phyloP scores from a whole-genome alignment of 179 eudicot species.

The Vitellaria paradoxa region DNA sequence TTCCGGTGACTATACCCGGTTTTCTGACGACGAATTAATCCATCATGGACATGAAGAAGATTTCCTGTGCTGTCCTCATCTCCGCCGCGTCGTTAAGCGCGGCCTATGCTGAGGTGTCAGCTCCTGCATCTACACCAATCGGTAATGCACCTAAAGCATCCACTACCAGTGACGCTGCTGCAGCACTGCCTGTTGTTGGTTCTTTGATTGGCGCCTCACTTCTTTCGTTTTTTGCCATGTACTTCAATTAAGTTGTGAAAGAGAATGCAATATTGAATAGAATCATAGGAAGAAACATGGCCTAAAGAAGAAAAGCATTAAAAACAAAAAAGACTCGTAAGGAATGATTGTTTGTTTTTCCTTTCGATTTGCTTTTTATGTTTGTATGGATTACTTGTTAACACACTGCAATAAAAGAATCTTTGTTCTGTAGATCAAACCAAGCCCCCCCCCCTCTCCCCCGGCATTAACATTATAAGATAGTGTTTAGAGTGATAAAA shows the following conservation, averaged over 20 bases:
- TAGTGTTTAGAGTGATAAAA: too few relatives aligned
- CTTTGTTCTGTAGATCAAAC: too few relatives aligned
- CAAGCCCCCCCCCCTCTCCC: too few relatives aligned
- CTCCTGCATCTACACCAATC: not conserved
- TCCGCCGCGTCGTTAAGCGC: conserved; percentile 5
- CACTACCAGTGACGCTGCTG: not conserved
- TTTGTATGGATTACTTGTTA: too few relatives aligned
- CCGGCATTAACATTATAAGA: too few relatives aligned
- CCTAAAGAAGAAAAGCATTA: not conserved
- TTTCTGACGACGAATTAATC: not conserved
- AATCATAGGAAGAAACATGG: not conserved
- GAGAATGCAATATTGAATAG: not conserved
- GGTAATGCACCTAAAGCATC: not conserved
- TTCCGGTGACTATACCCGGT: conserved; percentile 1
- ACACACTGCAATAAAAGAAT: too few relatives aligned
- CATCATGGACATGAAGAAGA: conserved; percentile 22
- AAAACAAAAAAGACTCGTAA: too few relatives aligned
- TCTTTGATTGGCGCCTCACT: conserved; percentile 6
- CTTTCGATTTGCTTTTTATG: too few relatives aligned
- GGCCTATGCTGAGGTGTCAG: conserved; percentile 1
- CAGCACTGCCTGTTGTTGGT: conserved; percentile 4
- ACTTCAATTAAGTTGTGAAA: not conserved
- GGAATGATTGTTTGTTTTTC: too few relatives aligned
- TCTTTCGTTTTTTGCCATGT: conserved; percentile 12
- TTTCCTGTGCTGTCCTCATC: conserved; percentile 18